Percentiles rank a stretch among this genome's conserved stretches.
phyloP scores from a whole-genome alignment of 2,329 filamentous ascomycete species.

The Monosporascus sp. region DNA sequence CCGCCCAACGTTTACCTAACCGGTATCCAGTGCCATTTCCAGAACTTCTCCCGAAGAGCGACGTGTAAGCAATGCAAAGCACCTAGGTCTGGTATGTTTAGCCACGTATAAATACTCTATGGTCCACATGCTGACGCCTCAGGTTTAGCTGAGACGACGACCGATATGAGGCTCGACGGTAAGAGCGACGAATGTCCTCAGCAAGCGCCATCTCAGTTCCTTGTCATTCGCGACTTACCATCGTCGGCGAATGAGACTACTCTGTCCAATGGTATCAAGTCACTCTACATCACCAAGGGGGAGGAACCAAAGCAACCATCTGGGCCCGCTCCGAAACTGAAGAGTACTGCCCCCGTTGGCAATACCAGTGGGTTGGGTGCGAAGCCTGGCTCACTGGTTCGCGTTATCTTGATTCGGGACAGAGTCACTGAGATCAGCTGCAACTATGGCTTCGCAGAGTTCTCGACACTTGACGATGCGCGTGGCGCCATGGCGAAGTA shows the following conservation, averaged over 20 bases:
- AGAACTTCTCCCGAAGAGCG: slow-evolving; percentile 28
- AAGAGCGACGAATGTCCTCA: slow-evolving; percentile 41
- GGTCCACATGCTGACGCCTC: slow-evolving; percentile 1
- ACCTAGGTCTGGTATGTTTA: slow-evolving; percentile 24
- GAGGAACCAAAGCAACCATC: slow-evolving; percentile 41
- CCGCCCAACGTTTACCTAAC: slow-evolving; percentile 5
- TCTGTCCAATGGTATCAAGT: slow-evolving; percentile 66
- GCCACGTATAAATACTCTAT: background rate
- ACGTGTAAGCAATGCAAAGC: slow-evolving; percentile 31
- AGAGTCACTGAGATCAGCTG: slow-evolving; percentile 65
- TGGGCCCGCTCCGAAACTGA: slow-evolving; percentile 46
- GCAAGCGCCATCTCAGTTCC: slow-evolving; percentile 63
- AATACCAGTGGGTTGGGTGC: slow-evolving; percentile 62
- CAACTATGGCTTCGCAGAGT: slow-evolving; percentile 81
- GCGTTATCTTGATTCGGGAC: slow-evolving; percentile 73
- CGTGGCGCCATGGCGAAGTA: slow-evolving; percentile 68
- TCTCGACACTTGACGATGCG: slow-evolving; percentile 70
- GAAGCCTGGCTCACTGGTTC: slow-evolving; percentile 65
- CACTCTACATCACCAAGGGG: slow-evolving; percentile 59
- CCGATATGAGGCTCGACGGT: slow-evolving; percentile 39
- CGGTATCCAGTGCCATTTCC: slow-evolving; percentile 24
- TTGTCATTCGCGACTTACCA: slow-evolving; percentile 68
- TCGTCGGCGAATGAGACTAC: slow-evolving; percentile 66
- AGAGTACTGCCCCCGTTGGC: slow-evolving; percentile 51
- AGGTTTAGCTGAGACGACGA: slow-evolving; percentile 19